These are phyloP conservation scores for Apiotrichum mycotoxinovorans DNA, from an alignment of 1,284 basidiomycete species.

Conservation along the genomic window DNA sequence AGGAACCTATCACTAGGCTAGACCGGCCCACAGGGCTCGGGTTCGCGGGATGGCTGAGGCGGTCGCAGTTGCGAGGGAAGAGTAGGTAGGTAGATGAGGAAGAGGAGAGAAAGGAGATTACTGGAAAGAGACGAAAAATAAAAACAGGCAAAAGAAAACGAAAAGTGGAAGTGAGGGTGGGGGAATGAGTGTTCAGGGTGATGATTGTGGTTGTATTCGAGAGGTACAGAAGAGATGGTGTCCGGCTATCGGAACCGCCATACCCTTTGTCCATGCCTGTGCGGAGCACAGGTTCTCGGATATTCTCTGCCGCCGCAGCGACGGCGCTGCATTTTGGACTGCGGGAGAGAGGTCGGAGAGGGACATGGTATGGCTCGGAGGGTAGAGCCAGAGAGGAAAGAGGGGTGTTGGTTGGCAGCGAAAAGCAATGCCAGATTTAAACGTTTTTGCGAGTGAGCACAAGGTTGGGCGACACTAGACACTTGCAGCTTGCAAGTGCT, in stretches of 20 bases:
- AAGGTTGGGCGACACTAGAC: background rate
- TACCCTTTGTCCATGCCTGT: constrained; percentile 45
- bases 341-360: constrained; percentile 18
- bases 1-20: constrained; percentile 53
- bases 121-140: background rate
- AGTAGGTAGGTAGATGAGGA: constrained; percentile 3
- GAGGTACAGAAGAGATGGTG: constrained; percentile 7
- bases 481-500: background rate
- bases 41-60: constrained; percentile 53
- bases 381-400: constrained; percentile 35
- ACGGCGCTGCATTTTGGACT: constrained; percentile 49
- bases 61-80: constrained; percentile 27
- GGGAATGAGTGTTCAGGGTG: constrained; percentile 8
- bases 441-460: background rate
- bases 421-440: constrained; percentile 38
- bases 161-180: constrained; percentile 7
- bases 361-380: constrained; percentile 36
- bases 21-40: constrained; percentile 6
- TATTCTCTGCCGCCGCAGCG: constrained; percentile 34
- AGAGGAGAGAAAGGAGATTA: constrained; percentile 9
- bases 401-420: constrained; percentile 27
- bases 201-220: constrained; percentile 3
- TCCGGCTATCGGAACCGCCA: constrained; percentile 45
- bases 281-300: constrained; percentile 39
- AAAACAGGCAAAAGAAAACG: background rate